Percentiles rank a stretch among this genome's conserved stretches.
Conservation (phyloP, 2,329 filamentous ascomycete genomes). For the Cordyceps fumosorosea region DNA sequence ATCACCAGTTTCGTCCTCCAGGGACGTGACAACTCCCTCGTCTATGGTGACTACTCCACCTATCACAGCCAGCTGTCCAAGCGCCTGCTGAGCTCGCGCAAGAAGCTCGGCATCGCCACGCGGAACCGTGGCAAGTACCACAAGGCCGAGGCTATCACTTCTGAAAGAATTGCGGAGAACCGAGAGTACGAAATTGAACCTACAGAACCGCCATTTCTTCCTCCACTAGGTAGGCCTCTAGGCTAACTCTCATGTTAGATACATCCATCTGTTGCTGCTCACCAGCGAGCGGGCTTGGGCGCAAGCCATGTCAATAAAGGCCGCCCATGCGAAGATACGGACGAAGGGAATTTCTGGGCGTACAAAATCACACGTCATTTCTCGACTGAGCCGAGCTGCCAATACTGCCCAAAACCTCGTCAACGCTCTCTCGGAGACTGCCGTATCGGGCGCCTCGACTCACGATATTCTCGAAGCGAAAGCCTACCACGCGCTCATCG, state of each 20-base stretch:
- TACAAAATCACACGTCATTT: conserved; percentile 81
- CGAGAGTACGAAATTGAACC: conserved; percentile 57
- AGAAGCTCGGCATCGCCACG: conserved; percentile 76
- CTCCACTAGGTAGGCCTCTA: not conserved
- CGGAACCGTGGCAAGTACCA: conserved; percentile 82
- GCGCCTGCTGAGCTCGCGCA: conserved; percentile 74
- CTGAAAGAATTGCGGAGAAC: conserved; percentile 67
- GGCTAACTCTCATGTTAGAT: conserved; percentile 41
- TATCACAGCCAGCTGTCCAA: conserved; percentile 77
- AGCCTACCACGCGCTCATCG: conserved; percentile 73
- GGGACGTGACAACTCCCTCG: conserved; percentile 73
- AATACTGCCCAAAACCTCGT: conserved; percentile 63
- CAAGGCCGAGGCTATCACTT: conserved; percentile 61
- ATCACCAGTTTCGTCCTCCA: conserved; percentile 79
- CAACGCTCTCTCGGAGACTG: conserved; percentile 55
- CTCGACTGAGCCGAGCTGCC: conserved; percentile 74
- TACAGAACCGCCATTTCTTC: not conserved
- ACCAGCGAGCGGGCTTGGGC: conserved; percentile 90
- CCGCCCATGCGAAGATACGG: conserved; percentile 69
- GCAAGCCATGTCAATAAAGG: conserved; percentile 91
- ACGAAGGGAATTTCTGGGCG: conserved; percentile 67
- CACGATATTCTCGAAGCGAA: conserved; percentile 76
- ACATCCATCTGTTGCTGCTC: conserved; percentile 71
- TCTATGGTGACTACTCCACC: conserved; percentile 81
- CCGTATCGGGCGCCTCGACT: conserved; percentile 57